Evolutionary conservation across 805 yeast genomes (phyloP), one percentile per base, ranked within the genome.

Genomic region (Barnettozyma californica): DNA sequence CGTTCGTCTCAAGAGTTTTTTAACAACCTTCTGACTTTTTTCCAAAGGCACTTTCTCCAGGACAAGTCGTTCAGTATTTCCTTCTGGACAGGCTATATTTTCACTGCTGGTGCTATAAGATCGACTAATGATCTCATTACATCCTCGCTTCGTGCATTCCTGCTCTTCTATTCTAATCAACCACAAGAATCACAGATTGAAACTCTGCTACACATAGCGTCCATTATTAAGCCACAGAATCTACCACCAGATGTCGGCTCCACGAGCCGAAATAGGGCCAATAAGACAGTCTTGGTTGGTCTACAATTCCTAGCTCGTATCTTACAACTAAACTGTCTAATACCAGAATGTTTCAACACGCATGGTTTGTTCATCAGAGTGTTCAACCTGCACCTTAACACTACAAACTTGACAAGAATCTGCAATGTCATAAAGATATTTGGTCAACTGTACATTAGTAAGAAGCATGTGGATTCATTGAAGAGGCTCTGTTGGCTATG

Each of bases 341-440:
- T 61, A 3, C 63, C 65, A 3, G 16, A 20, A 1, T 46, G 38
- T 1, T 61, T 61, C 44, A 58, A 58, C 31, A 56, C 63, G 18
- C 57, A 67, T 34, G 64, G 69, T 1, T 60, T 81, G 5, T 77
- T 68, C 41, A 68, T 77, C 1, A 65, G 80, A 27, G 63, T 77
- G 5, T 80, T 73, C 66, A 84, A 84, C 57, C 61, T 80, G 31
- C 84, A 82, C 46, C 64, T 84, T 31, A 75, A 74, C 49, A 75
- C 80, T 1, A 59, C 69, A 5, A 71, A 70, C 44, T 41, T 67
- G 8, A 48, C 62, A 0, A 61, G 81, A 38, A 51, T 80, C 1
- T 54, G 62, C 0, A 55, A 68, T 13, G 73, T 75, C 0, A 58
- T 81, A 5, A 64, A 68, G 44, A 52, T 80, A 0, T 74, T 83